Conservation (phyloP, 768 basidiomycete genomes). For the Calocera cornea region DNA sequence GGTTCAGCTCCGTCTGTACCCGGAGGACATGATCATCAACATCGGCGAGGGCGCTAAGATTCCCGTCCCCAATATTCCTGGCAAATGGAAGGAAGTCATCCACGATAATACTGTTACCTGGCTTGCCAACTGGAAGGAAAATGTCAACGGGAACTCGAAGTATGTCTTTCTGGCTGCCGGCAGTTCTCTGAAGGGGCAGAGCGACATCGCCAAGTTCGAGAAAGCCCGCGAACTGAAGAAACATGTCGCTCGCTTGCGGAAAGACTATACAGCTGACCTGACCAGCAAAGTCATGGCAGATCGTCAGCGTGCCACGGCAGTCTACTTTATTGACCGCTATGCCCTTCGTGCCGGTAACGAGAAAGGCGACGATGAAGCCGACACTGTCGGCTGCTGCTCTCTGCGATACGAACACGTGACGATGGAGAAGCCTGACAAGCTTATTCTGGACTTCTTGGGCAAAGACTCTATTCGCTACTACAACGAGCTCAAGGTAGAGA, state of each 20-base stretch:
- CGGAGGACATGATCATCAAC: slow-evolving; percentile 93
- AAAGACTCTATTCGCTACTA: slow-evolving; percentile 98
- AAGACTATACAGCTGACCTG: slow-evolving; percentile 73
- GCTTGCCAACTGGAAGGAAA: slow-evolving; percentile 98
- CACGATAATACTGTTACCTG: slow-evolving; percentile 97
- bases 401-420: slow-evolving; percentile 95
- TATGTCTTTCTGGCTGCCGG: slow-evolving; percentile 98
- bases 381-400: slow-evolving; percentile 98
- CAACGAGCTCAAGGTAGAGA: slow-evolving; percentile 76
- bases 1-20: slow-evolving; percentile 64
- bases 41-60: slow-evolving; percentile 63
- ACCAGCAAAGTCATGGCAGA: slow-evolving; percentile 87
- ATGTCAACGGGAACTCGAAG: slow-evolving; percentile 88
- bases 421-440: slow-evolving; percentile 68
- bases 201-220: slow-evolving; percentile 95
- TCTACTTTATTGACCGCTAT: slow-evolving; percentile 96
- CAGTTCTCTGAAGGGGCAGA: slow-evolving; percentile 94
- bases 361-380: slow-evolving; percentile 98
- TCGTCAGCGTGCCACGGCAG: slow-evolving; percentile 93
- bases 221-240: slow-evolving; percentile 90
- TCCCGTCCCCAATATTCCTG: slow-evolving; percentile 83
- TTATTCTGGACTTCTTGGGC: slow-evolving; percentile 94
- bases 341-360: slow-evolving; percentile 98
- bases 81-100: slow-evolving; percentile 74
- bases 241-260: slow-evolving; percentile 80